Base-by-base conservation (phyloP, 2,329 filamentous ascomycete genomes). In the Teratosphaeria nubilosa region DNA sequence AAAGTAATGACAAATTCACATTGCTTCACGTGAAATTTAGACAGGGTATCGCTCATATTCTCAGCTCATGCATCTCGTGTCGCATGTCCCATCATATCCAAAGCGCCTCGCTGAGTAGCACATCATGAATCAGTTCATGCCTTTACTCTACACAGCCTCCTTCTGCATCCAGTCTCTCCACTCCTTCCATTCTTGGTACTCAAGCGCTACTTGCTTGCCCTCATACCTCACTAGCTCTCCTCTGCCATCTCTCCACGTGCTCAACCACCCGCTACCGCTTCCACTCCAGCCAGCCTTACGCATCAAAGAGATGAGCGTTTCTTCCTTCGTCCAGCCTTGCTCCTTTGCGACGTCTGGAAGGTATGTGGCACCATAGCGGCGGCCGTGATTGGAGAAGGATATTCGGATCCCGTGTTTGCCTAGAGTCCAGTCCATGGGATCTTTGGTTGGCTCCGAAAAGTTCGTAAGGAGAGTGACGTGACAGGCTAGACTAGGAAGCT, bases 251-350 rank as follows among this genome's bases (percentile, higher is more conserved):
- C 81, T 81, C 92, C 91, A 97, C 48, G 82, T 80, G 56, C 77
- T 76, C 68, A 69, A 76, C 69, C 69, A 71, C 3, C 54, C 56
- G 6, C 61, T 63, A 27, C 63, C 65, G 51, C 75, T 73, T 0
- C 90, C 91, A 59, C 81, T 81, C 91, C 91, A 99, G 1, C 94
- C 94, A 0, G 91, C 91, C 79, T 99, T 99, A 60, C 90, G 82
- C 86, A 96, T 94, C 69, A 97, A 76, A 73, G 89, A 95, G 56
- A 91, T 81, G 2, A 99, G 74, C 0, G 92, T 89, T 79, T 97
- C 90, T 71, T 97, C 91, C 74, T 94, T 91, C 11, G 82, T 89
- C 94, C 94, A 99, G 16, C 90, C 91, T 72, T 97, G 94, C 77
- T 99, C 94, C 1, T 82, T 77, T 10, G 92, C 88, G 5, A 99